Percentiles rank a stretch among this genome's conserved stretches.
Evolutionary conservation across 2,329 filamentous ascomycete species (phyloP).

Genomic region (Boeremia exigua): DNA sequence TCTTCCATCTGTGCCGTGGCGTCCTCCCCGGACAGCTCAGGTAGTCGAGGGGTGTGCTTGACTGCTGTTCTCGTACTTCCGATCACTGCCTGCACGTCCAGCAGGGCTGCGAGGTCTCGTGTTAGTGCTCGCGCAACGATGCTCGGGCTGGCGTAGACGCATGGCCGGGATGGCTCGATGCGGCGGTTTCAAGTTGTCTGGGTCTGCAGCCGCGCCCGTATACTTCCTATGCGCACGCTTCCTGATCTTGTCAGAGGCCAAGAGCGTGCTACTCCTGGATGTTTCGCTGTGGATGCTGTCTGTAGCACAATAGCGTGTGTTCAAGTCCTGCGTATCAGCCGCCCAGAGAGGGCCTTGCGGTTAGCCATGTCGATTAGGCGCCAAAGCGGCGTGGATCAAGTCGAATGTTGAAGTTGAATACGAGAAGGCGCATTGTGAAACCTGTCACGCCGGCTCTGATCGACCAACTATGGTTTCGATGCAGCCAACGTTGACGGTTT

Average conservation of each 20-base stretch:
- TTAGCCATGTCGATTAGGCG: slow-evolving; percentile 30
- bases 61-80: too few species aligned
- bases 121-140: neutral
- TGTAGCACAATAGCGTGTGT: slow-evolving; percentile 26
- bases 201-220: neutral
- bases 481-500: slow-evolving; percentile 14
- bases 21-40: too few species aligned
- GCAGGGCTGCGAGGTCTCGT: neutral
- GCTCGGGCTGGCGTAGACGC: neutral
- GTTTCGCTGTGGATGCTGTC: slow-evolving; percentile 28
- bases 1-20: too few species aligned
- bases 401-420: slow-evolving; percentile 5
- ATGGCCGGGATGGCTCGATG: neutral
- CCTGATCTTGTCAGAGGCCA: slow-evolving; percentile 2
- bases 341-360: slow-evolving; percentile 34
- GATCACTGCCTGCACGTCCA: too few species aligned
- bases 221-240: neutral
- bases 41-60: too few species aligned
- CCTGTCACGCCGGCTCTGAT: slow-evolving; percentile 21
- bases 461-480: slow-evolving; percentile 14
- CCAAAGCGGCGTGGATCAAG: slow-evolving; percentile 15
- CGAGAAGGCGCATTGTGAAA: slow-evolving; percentile 11
- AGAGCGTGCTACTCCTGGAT: slow-evolving; percentile 8
- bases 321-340: slow-evolving; percentile 41
- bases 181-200: neutral